Evolutionary conservation across 1,284 basidiomycete genomes (phyloP), one percentile per base, ranked within the genome.

Genomic region (Pseudozyma sp.): DNA sequence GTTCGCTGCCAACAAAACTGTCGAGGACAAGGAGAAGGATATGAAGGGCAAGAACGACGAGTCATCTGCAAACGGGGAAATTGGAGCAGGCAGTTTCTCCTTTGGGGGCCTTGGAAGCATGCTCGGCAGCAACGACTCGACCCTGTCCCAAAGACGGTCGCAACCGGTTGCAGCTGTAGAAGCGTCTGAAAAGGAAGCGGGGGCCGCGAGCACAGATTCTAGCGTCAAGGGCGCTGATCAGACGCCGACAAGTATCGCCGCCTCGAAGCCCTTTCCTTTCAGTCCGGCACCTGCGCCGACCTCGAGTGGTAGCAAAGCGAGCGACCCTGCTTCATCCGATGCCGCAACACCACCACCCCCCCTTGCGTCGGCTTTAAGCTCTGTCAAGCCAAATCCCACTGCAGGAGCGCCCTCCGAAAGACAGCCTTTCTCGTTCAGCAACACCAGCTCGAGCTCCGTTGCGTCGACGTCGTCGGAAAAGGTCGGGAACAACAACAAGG

Each of bases 21-120:
- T 59, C 7, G 72, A 70, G 35, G 62, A 59, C 29, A 42, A 42
- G 40, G 40, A 42, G 11, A 74, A 67, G 49, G 54, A 53, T 3
- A 30, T 43, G 7, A 59, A 60, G 44, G 49, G 45, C 56, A 56
- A 55, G 43, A 53, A 9, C 6, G 51, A 57, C 5, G 60, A 59
- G 0, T n/a, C 43, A 3, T 2, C 45, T 5, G 52, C 31, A 17
- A 46, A 53, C 14, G 63, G 60, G 45, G 30, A 39, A 24, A 56
- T 37, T 17, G 54, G 53, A 31, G 39, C 70, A 5, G 42, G 59
- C 24, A 67, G 59, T n/a, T 74, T 79, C 46, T 74, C 77, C 7
- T 79, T 79, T 24, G 77, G 74, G 11, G 68, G 58, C 13, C 39
- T 72, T 16, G 68, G 54, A 35, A 44, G 33, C 19, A 53, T 72